Conservation (phyloP, 169 alveolate genomes). For the Toxoplasma gondii region DNA sequence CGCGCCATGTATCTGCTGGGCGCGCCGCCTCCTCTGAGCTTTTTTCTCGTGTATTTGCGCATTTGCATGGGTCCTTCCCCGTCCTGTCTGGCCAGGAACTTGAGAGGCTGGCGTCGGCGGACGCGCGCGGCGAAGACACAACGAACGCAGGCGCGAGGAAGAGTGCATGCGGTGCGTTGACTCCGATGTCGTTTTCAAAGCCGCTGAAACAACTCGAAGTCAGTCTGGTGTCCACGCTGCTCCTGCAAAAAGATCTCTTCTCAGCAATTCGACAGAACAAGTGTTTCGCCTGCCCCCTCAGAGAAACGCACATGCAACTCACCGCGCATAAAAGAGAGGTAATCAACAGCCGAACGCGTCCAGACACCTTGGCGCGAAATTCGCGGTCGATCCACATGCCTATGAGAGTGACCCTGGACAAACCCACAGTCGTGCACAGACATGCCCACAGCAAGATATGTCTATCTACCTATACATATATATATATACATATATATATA, state of each 20-base stretch:
- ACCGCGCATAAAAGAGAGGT: neutral
- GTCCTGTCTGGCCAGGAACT: neutral
- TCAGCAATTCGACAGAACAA: neutral
- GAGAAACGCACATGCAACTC: slow-evolving; percentile 38
- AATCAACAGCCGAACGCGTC: too few species aligned
- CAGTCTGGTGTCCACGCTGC: slow-evolving; percentile 1
- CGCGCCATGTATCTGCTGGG: too few species aligned
- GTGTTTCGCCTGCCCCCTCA: neutral
- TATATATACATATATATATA: neutral
- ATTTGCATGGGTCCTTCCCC: too few species aligned
- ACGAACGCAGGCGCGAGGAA: neutral
- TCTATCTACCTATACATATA: neutral
- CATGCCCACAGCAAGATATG: neutral
- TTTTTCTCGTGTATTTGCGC: too few species aligned
- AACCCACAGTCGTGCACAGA: neutral
- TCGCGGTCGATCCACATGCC: too few species aligned
- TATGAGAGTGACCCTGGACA: too few species aligned
- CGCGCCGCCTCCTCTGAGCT: too few species aligned
- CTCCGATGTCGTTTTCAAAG: slow-evolving; percentile 24
- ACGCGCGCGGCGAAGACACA: neutral
- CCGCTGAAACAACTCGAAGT: slow-evolving; percentile 7
- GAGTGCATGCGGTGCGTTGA: neutral
- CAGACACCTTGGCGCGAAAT: too few species aligned
- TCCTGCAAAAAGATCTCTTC: slow-evolving; percentile 12
- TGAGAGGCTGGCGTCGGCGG: neutral